Evolutionary conservation across 2,329 filamentous ascomycete species (phyloP).

Genomic region (Zalaria obscura): DNA sequence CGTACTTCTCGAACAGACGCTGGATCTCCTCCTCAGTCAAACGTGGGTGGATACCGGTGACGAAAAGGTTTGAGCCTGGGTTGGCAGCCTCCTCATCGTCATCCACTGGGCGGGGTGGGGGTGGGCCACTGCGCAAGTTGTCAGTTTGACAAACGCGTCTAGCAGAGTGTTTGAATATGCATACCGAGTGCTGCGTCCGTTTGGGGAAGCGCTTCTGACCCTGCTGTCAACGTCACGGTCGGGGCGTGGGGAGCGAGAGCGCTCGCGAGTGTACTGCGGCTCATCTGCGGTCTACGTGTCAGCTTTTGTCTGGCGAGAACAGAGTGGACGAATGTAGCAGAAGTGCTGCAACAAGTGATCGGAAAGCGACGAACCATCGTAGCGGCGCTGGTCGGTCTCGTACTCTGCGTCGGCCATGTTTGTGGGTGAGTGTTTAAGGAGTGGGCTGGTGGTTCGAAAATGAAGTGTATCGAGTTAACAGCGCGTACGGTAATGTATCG

Average conservation of each 20-base stretch:
- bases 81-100: constrained; percentile 66
- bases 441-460: too few species aligned
- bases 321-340: constrained; percentile 2
- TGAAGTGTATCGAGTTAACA: too few species aligned
- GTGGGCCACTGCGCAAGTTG: constrained; percentile 26
- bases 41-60: constrained; percentile 92
- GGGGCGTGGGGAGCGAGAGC: constrained; percentile 49
- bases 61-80: constrained; percentile 94
- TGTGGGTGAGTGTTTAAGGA: neutral
- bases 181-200: constrained; percentile 32
- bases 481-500: too few species aligned
- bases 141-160: neutral
- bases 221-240: constrained; percentile 41
- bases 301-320: constrained; percentile 4
- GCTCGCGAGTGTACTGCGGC: constrained; percentile 49
- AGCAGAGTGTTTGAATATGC: constrained; percentile 8
- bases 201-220: constrained; percentile 50
- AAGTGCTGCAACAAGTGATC: constrained; percentile 1
- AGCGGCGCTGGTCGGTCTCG: constrained; percentile 50
- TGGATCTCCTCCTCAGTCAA: constrained; percentile 81
- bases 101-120: constrained; percentile 29
- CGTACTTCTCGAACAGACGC: constrained; percentile 96
- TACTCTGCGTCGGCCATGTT: constrained; percentile 44
- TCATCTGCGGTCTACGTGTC: constrained; percentile 31
- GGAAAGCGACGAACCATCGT: constrained; percentile 42